A percentile compares a stretch with the other conserved stretches of the same genome.
Evolutionary conservation across 2,329 filamentous ascomycete genomes (phyloP).

Genomic region (Claviceps sp.): DNA sequence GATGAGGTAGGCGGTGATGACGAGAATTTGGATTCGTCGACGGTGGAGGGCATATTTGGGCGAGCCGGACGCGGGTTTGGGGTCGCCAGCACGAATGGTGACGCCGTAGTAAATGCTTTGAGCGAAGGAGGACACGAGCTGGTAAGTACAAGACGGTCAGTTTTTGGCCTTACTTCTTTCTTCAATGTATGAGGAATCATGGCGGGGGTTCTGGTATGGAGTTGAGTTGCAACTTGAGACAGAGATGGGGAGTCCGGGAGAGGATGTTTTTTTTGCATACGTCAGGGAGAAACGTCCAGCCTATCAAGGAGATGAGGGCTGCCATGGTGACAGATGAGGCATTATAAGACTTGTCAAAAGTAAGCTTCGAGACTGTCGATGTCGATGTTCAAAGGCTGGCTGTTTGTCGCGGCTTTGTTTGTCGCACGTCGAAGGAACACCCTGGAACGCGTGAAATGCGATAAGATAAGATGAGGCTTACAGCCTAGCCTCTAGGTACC

Average conservation of each 20-base stretch:
- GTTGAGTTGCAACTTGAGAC: not conserved
- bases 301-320: conserved; percentile 37
- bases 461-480: not conserved
- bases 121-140: conserved; percentile 66
- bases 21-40: conserved; percentile 67
- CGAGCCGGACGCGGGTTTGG: conserved; percentile 58
- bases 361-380: not conserved
- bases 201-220: not conserved
- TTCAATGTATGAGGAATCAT: too few species aligned
- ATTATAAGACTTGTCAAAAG: conserved; percentile 3
- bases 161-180: not conserved
- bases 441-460: not conserved
- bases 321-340: conserved; percentile 28
- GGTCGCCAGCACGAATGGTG: conserved; percentile 79
- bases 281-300: conserved; percentile 43
- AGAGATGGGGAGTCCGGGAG: not conserved
- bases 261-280: conserved; percentile 21
- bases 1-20: conserved; percentile 70
- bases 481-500: too few species aligned
- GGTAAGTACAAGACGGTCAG: conserved; percentile 31
- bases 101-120: conserved; percentile 79
- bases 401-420: not conserved
- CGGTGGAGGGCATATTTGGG: conserved; percentile 60
- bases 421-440: not conserved
- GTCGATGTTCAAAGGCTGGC: not conserved